Percentiles rank a stretch among this genome's conserved stretches.
Conservation (phyloP, 805 yeast genomes). For the Ogataea sp. region DNA sequence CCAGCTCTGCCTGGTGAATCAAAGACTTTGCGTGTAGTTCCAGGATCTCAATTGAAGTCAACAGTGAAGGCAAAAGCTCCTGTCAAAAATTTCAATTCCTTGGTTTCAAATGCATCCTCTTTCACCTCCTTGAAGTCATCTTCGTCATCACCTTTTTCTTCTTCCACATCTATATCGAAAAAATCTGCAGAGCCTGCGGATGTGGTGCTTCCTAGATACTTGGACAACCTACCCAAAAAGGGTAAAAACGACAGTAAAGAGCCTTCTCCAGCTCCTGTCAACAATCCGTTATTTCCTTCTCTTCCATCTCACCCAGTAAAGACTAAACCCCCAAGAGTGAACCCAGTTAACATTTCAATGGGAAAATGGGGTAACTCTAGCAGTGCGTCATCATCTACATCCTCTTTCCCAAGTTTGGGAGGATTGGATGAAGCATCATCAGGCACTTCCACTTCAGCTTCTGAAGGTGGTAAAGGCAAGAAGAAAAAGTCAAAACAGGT, state of each 20-base stretch:
- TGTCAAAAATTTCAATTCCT: background rate
- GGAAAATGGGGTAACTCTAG: conserved; percentile 25
- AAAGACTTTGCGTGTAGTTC: background rate
- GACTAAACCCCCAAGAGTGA: conserved; percentile 52
- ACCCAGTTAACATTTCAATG: conserved; percentile 29
- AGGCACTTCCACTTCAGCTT: conserved; percentile 1
- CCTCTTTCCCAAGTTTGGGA: conserved; percentile 11
- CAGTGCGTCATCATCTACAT: conserved; percentile 2
- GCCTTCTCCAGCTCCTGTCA: background rate
- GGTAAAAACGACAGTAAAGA: background rate
- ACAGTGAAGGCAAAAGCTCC: background rate
- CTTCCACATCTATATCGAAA: too few relatives aligned
- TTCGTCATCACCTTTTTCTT: too few relatives aligned
- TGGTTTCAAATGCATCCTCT: background rate
- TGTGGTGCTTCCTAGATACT: background rate
- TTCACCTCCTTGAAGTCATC: background rate
- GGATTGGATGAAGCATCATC: background rate
- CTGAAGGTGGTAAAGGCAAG: conserved; percentile 28
- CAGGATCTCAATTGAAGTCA: conserved; percentile 1
- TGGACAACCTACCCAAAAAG: background rate
- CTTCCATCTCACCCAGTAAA: conserved; percentile 30
- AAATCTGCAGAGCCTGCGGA: background rate
- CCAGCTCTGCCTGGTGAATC: conserved; percentile 1
- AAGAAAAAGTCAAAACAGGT: conserved; percentile 51
- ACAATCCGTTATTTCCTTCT: conserved; percentile 18